phyloP scores from a whole-genome alignment of 495 filamentous ascomycete genomes.

The Aspergillus panamensis region DNA sequence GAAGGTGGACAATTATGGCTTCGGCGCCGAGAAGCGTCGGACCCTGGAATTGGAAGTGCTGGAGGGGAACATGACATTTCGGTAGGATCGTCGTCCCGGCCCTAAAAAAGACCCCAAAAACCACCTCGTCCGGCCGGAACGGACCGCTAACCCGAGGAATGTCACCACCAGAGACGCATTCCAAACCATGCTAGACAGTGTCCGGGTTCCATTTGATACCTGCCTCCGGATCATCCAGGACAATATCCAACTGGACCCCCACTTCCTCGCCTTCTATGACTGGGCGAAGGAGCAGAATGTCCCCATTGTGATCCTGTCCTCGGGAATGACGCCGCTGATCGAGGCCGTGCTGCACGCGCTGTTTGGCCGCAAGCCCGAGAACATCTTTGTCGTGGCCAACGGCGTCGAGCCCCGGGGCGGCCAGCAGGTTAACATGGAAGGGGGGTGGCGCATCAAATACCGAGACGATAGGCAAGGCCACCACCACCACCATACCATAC shows the following conservation, averaged over 20 bases:
- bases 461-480: constrained; percentile 64
- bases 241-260: constrained; percentile 73
- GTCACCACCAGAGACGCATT: constrained; percentile 56
- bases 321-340: constrained; percentile 82
- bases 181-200: constrained; percentile 71
- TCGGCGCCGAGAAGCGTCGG: constrained; percentile 55
- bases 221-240: constrained; percentile 66
- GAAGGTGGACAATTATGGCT: constrained; percentile 77
- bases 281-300: constrained; percentile 69
- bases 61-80: constrained; percentile 56
- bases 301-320: constrained; percentile 76
- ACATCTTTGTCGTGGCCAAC: constrained; percentile 76
- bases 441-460: constrained; percentile 73
- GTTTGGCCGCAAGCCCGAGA: constrained; percentile 56
- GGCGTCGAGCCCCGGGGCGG: constrained; percentile 55
- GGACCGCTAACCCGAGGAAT: not conserved
- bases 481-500: too few relatives aligned
- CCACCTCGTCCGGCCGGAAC: not conserved
- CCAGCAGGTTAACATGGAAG: constrained; percentile 61
- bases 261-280: constrained; percentile 70
- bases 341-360: constrained; percentile 64
- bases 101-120: not conserved
- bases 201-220: constrained; percentile 62
- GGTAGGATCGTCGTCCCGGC: constrained; percentile 43
- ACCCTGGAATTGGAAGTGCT: constrained; percentile 64